phyloP scores from a whole-genome alignment of 495 filamentous ascomycete species.

The Penicillium coffeae region DNA sequence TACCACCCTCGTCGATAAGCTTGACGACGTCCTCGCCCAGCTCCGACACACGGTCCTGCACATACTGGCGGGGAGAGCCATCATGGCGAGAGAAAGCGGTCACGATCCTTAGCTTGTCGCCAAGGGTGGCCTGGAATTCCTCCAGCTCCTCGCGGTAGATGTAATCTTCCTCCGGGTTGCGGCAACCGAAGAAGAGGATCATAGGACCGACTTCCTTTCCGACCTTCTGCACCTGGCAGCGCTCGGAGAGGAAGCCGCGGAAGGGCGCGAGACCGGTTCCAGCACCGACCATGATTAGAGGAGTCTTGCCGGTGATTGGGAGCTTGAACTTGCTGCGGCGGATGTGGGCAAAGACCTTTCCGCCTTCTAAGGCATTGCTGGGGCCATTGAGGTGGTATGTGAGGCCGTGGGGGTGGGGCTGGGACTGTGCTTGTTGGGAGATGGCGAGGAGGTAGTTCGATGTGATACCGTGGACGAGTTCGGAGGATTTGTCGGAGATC shows the following conservation, averaged over 20 bases:
- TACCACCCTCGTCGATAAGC: conserved; percentile 37
- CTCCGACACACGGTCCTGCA: conserved; percentile 40
- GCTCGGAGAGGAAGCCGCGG: conserved; percentile 44
- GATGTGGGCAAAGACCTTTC: conserved; percentile 38
- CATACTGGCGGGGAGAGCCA: conserved; percentile 25
- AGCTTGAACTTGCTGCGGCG: conserved; percentile 47
- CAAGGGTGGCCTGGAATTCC: conserved; percentile 22
- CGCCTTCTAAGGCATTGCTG: conserved; percentile 19
- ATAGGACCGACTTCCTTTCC: conserved; percentile 37
- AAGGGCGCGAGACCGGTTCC: conserved; percentile 49
- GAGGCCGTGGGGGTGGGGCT: conserved; percentile 24
- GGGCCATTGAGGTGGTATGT: conserved; percentile 35
- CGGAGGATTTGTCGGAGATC: conserved; percentile 18
- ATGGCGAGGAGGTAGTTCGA: conserved; percentile 46
- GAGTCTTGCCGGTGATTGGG: conserved; percentile 24
- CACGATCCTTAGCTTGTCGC: conserved; percentile 24
- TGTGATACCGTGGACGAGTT: conserved; percentile 40
- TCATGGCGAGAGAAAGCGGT: conserved; percentile 32
- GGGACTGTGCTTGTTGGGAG: conserved; percentile 18
- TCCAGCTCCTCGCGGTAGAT: conserved; percentile 40
- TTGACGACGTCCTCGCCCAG: conserved; percentile 27
- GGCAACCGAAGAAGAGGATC: conserved; percentile 47
- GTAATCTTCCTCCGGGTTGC: conserved; percentile 36
- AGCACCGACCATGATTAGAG: conserved; percentile 44
- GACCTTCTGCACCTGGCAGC: conserved; percentile 33